Percentiles rank a stretch among this genome's conserved stretches.
Conservation (phyloP, 768 basidiomycete genomes). For the Lactarius deliciosus region DNA sequence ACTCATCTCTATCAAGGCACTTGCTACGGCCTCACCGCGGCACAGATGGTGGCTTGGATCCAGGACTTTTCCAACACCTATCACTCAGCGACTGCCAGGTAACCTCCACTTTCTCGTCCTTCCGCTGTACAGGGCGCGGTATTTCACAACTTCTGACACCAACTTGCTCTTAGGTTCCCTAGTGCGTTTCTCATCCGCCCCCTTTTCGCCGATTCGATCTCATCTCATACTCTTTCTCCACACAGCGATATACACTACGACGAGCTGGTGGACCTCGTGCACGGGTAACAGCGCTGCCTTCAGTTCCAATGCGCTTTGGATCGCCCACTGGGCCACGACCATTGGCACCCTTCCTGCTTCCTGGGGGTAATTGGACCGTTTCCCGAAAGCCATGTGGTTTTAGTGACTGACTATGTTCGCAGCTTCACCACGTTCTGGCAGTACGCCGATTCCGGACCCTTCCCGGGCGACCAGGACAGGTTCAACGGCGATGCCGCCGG, state of each 20-base stretch:
- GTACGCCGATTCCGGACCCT: slow-evolving; percentile 53
- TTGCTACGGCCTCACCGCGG: slow-evolving; percentile 54
- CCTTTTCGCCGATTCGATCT: background rate
- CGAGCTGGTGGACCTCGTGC: slow-evolving; percentile 67
- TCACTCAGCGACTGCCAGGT: slow-evolving; percentile 48
- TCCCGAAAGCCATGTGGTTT: background rate
- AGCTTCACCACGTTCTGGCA: slow-evolving; percentile 62
- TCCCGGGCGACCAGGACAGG: slow-evolving; percentile 57
- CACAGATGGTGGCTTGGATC: slow-evolving; percentile 65
- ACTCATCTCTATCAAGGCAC: slow-evolving; percentile 40
- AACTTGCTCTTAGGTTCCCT: slow-evolving; percentile 37
- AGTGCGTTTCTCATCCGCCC: slow-evolving; percentile 33
- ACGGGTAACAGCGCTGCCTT: slow-evolving; percentile 60
- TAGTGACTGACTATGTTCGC: background rate
- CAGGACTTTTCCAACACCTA: slow-evolving; percentile 59
- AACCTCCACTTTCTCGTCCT: slow-evolving; percentile 20
- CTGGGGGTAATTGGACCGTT: slow-evolving; percentile 31
- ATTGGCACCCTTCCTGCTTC: slow-evolving; percentile 59
- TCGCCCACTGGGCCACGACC: slow-evolving; percentile 52
- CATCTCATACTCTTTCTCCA: background rate
- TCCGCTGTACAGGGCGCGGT: background rate
- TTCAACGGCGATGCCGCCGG: slow-evolving; percentile 56
- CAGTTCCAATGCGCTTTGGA: slow-evolving; percentile 56
- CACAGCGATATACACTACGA: slow-evolving; percentile 60
- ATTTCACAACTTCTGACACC: background rate